Percentiles rank a stretch among this genome's conserved stretches.
Conservation (phyloP, 805 yeast genomes). For the Kuraishia hungarica region DNA sequence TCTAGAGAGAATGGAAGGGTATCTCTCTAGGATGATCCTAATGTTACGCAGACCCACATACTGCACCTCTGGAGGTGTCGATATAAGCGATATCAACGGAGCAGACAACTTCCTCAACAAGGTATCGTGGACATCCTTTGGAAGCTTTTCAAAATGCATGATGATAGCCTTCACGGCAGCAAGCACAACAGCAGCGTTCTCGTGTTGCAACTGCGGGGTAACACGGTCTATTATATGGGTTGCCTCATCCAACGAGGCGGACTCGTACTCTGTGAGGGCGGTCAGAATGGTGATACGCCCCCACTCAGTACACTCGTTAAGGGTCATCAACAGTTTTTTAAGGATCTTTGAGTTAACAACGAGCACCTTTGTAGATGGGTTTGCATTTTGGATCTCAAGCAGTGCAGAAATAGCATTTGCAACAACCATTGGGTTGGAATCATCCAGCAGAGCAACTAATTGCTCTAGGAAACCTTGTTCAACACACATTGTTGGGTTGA, state of each 20-base stretch:
- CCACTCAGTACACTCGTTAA: constrained; percentile 99
- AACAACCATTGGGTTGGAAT: constrained; percentile 93
- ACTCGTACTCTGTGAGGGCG: constrained; percentile 65
- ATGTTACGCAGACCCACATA: constrained; percentile 89
- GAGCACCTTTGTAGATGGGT: constrained; percentile 23
- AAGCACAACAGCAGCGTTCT: constrained; percentile 89
- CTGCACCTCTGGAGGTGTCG: constrained; percentile 90
- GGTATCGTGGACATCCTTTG: constrained; percentile 25
- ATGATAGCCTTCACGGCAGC: constrained; percentile 76
- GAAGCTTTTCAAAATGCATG: constrained; percentile 49
- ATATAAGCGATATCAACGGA: constrained; percentile 80
- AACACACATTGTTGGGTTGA: constrained; percentile 70
- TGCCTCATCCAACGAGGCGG: constrained; percentile 56
- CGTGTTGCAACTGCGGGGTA: constrained; percentile 93
- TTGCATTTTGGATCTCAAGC: constrained; percentile 51
- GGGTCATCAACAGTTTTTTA: constrained; percentile 64
- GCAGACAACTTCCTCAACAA: constrained; percentile 68
- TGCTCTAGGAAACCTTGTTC: constrained; percentile 80
- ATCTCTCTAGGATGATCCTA: constrained; percentile 79
- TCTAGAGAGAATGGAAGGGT: constrained; percentile 67
- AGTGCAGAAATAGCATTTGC: constrained; percentile 88
- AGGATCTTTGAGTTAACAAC: constrained; percentile 32
- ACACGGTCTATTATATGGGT: constrained; percentile 82
- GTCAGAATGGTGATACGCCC: constrained; percentile 87
- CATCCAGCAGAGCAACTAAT: constrained; percentile 62